Evolutionary conservation across 169 alveolate genomes (phyloP).

Genomic region (Babesia ovis): DNA sequence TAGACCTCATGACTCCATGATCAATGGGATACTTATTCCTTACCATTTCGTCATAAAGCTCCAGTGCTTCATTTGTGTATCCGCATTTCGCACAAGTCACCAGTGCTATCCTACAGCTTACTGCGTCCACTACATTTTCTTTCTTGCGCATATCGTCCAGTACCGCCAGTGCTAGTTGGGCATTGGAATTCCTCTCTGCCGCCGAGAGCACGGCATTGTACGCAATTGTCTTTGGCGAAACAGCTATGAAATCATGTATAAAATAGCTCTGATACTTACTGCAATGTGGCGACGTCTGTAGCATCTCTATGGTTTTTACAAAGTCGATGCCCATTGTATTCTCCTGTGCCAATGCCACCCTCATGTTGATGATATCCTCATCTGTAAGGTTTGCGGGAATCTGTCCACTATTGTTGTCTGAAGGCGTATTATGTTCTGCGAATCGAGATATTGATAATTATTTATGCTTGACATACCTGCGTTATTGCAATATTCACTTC

Average conservation of each 20-base stretch:
- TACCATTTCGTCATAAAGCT: constrained; percentile 48
- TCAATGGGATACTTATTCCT: constrained; percentile 23
- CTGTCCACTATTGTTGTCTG: no score
- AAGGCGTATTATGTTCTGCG: no score
- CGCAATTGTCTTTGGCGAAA: constrained; percentile 59
- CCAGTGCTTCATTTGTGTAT: constrained; percentile 45
- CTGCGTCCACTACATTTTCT: constrained; percentile 44
- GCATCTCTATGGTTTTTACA: constrained; percentile 45
- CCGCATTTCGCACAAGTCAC: constrained; percentile 55
- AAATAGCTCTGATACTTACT: constrained; percentile 31
- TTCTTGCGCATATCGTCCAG: constrained; percentile 56
- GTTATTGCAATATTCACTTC: no score
- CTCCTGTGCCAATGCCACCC: constrained; percentile 32
- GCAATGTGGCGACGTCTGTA: constrained; percentile 60
- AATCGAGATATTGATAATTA: no score
- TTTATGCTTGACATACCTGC: no score
- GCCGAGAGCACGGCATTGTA: constrained; percentile 66
- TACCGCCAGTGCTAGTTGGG: constrained; percentile 28
- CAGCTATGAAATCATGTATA: constrained; percentile 18
- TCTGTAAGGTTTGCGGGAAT: constrained; percentile 40
- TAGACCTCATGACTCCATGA: constrained; percentile 53
- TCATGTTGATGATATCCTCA: constrained; percentile 62
- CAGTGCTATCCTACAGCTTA: constrained; percentile 52
- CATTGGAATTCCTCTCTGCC: constrained; percentile 57
- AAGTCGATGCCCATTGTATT: constrained; percentile 62